Evolutionary conservation across 331 rosid species (phyloP).

Genomic region (Spiraea crenata): DNA sequence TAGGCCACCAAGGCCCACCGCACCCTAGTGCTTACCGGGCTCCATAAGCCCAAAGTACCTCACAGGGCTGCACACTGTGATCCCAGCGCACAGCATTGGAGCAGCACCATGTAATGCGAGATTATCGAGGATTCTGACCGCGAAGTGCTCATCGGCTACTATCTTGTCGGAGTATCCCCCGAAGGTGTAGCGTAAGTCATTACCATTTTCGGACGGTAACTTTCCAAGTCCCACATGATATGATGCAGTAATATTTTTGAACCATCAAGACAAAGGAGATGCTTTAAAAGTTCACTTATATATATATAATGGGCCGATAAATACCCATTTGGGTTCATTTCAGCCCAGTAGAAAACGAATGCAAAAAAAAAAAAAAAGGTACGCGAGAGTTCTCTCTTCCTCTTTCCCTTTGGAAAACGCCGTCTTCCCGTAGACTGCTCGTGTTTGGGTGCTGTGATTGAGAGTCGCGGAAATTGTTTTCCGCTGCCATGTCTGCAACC

Average conservation of each 20-base stretch:
- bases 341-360: too few species aligned
- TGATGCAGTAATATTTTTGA: too few species aligned
- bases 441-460: background rate
- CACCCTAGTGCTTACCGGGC: conserved; percentile 25
- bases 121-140: conserved; percentile 7
- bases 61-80: conserved; percentile 59
- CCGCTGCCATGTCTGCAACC: conserved; percentile 51
- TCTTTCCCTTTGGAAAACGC: too few species aligned
- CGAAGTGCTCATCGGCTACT: conserved; percentile 28
- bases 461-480: conserved; percentile 12
- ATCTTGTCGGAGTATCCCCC: conserved; percentile 38
- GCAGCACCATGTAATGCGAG: conserved; percentile 8
- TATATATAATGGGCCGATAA: too few species aligned
- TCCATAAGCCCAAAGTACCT: conserved; percentile 20
- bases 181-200: conserved; percentile 6
- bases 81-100: conserved; percentile 46
- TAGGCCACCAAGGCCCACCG: conserved; percentile 39
- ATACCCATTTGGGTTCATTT: too few species aligned
- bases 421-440: too few species aligned
- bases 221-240: conserved; percentile 29
- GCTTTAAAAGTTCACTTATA: too few species aligned
- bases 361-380: too few species aligned
- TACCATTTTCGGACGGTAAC: conserved; percentile 16
- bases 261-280: too few species aligned
- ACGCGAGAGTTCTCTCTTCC: too few species aligned